Base-by-base conservation (phyloP, 108 stramenopile genomes). In the Fragilaria radians region DNA sequence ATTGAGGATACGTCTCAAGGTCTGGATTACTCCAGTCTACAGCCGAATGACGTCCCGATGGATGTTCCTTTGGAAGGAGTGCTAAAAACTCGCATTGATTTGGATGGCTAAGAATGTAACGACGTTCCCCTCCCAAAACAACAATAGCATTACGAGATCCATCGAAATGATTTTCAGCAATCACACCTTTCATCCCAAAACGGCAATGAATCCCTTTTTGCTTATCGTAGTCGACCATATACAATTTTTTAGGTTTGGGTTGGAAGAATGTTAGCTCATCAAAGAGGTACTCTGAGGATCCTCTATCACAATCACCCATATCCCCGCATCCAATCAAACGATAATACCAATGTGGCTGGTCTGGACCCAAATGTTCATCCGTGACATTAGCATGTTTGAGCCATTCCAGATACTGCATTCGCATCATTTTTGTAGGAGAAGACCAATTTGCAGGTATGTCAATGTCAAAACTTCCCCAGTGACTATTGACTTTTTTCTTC, bases 131-230 rank as follows among this genome's bases (percentile, higher is more conserved):
- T 45, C 81, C 72, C 28, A 96, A 46, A 14, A 93, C 47, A 3
- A 74, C 78, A 66, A 96, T 93, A 60, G 76, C 69, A 77, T 97
- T 97, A 0, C 95, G 77, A 26, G 79, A 82, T 26, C 82, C 74
- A 74, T 97, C 96, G 70, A 86, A 97, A 70, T 97, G 96, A 50
- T 83, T 80, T 57, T 89, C 96, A 28, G 95, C 85, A 63, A 84
- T 87, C 30, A 92, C 85, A 31, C 91, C 87, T 32, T 64, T 78
- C 93, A 94, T 94, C 54, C 95, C 95, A 57, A 96, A 96, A 21
- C 95, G 83, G 71, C 95, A 96, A 73, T 96, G 88, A 51, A 96
- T 92, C 7, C 89, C 93, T 23, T 81, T 73, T 48, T 83, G 78
- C 18, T 54, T 57, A 1, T 33, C 60, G 0, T 62, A 59, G 45